phyloP scores from a whole-genome alignment of 176 grass and related monocot genomes.

The Puccinellia tenuiflora region DNA sequence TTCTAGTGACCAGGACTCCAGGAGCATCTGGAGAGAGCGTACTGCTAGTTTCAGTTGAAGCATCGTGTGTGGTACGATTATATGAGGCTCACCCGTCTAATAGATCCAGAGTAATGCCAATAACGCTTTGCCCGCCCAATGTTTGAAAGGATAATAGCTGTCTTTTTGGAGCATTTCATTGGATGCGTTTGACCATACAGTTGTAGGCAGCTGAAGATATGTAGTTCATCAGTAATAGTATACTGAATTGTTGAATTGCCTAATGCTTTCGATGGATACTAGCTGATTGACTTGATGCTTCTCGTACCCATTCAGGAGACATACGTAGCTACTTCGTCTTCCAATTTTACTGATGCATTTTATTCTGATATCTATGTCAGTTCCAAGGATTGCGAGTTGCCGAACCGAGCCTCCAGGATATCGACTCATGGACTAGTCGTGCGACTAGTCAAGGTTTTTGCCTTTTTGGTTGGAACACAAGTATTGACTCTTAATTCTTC shows the following conservation, averaged over 20 bases:
- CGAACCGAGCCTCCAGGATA: too few species aligned
- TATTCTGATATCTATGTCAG: background rate
- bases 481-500: too few species aligned
- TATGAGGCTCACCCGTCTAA: background rate
- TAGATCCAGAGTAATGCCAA: background rate
- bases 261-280: background rate
- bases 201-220: background rate
- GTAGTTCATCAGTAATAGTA: background rate
- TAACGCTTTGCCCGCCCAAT: background rate
- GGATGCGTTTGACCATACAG: background rate
- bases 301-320: background rate
- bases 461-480: too few species aligned
- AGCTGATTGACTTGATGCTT: background rate
- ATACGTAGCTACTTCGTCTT: background rate
- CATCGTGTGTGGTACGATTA: background rate
- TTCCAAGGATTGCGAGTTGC: background rate
- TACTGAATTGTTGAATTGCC: background rate
- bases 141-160: background rate
- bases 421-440: too few species aligned
- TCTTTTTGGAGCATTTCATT: background rate
- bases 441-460: too few species aligned
- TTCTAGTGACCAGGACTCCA: background rate
- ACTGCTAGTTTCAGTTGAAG: background rate
- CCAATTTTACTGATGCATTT: background rate
- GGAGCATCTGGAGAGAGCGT: background rate